Percentiles rank a stretch among this genome's conserved stretches.
Evolutionary conservation across 2,329 filamentous ascomycete genomes (phyloP).

Genomic region (Graphilbum ipis-grandicollis): DNA sequence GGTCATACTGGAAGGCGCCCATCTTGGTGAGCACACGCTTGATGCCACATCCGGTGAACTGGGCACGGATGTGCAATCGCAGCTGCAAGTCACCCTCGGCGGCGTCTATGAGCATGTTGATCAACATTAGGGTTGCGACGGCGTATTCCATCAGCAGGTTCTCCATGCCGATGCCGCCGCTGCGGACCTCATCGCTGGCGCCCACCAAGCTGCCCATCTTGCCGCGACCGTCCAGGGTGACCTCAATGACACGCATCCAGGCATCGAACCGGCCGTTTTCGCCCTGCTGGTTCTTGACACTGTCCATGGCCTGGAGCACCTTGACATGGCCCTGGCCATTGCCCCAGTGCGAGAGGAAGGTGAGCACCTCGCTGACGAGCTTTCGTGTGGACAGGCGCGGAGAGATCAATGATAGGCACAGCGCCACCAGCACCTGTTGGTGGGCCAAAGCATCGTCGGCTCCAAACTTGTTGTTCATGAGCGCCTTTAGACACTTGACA

Average conservation of each 20-base stretch:
- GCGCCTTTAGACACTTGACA: conserved; percentile 86
- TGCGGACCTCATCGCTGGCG: conserved; percentile 88
- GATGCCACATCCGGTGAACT: conserved; percentile 91
- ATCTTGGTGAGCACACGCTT: conserved; percentile 90
- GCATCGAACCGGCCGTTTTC: conserved; percentile 94
- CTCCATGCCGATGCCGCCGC: conserved; percentile 95
- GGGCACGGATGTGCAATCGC: conserved; percentile 83
- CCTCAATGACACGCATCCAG: conserved; percentile 97
- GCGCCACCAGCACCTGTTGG: conserved; percentile 74
- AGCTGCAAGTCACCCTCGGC: conserved; percentile 78
- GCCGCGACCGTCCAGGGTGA: conserved; percentile 87
- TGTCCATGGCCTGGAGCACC: conserved; percentile 83
- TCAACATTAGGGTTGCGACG: conserved; percentile 79
- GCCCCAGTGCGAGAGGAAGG: conserved; percentile 91
- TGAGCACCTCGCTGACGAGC: conserved; percentile 87
- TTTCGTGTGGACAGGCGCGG: conserved; percentile 83
- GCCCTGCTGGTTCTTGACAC: conserved; percentile 70
- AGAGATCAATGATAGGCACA: conserved; percentile 75
- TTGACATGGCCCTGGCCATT: conserved; percentile 73
- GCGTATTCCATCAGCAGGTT: conserved; percentile 98
- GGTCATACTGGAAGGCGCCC: conserved; percentile 95
- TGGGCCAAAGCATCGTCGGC: conserved; percentile 88
- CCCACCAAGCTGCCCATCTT: conserved; percentile 98
- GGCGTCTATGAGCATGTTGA: conserved; percentile 93
- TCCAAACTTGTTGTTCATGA: conserved; percentile 99